phyloP scores from a whole-genome alignment of 2,329 filamentous ascomycete genomes.

The Arthroderma uncinatum region DNA sequence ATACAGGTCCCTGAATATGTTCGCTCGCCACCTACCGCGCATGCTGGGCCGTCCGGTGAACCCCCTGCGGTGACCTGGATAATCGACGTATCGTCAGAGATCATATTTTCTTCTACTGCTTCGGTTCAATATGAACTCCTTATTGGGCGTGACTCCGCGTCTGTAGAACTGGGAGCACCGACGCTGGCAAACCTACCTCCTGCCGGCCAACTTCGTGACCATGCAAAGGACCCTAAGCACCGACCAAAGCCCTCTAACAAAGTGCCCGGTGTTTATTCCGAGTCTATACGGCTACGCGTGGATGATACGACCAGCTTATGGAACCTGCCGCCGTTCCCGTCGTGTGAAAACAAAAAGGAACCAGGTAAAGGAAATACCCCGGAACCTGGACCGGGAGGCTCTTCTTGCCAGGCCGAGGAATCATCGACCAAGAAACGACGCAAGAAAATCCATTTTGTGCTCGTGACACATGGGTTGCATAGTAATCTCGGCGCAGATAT shows the following conservation, averaged over 20 bases:
- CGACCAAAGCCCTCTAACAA: slow-evolving; percentile 32
- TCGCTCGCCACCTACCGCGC: slow-evolving; percentile 34
- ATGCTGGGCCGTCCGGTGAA: slow-evolving; percentile 13
- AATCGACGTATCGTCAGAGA: slow-evolving; percentile 81
- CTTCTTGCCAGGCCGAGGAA: slow-evolving; percentile 15
- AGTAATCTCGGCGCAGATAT: slow-evolving; percentile 94
- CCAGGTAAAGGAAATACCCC: slow-evolving; percentile 17
- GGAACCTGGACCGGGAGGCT: slow-evolving; percentile 12
- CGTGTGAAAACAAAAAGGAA: slow-evolving; percentile 35
- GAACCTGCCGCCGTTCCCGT: slow-evolving; percentile 79
- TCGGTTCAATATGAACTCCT: slow-evolving; percentile 80
- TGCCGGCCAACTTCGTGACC: slow-evolving; percentile 64
- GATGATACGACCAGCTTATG: slow-evolving; percentile 84
- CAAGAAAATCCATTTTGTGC: slow-evolving; percentile 78
- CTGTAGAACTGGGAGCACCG: slow-evolving; percentile 55
- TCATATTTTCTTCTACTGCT: slow-evolving; percentile 83
- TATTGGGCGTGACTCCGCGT: slow-evolving; percentile 75
- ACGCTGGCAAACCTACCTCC: slow-evolving; percentile 43
- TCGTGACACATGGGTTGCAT: slow-evolving; percentile 88
- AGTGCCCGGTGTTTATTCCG: slow-evolving; percentile 67
- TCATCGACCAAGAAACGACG: slow-evolving; percentile 40
- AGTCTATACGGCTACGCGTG: slow-evolving; percentile 63
- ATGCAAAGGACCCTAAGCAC: slow-evolving; percentile 52
- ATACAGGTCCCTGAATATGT: slow-evolving; percentile 63
- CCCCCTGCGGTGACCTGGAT: slow-evolving; percentile 60